Evolutionary conservation across 371 early-diverging fungal species (phyloP).

Genomic region (Smittium culicis): DNA sequence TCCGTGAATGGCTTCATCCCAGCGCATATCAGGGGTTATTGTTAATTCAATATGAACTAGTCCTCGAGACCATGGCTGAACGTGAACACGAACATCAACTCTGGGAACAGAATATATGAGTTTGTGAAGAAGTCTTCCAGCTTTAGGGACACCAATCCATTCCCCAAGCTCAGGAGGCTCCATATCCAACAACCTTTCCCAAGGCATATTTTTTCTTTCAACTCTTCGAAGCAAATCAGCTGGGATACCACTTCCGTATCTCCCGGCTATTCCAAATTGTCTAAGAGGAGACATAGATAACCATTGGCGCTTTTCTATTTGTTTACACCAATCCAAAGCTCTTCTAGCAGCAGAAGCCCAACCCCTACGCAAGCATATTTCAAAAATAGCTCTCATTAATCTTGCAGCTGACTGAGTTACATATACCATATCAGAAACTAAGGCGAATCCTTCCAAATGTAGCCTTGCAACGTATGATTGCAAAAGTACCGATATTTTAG

Average conservation of each 20-base stretch:
- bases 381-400: constrained; percentile 90
- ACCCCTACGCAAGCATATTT: constrained; percentile 83
- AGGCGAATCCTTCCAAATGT: constrained; percentile 81
- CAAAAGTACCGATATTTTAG: constrained; percentile 89
- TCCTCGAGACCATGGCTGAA: constrained; percentile 84
- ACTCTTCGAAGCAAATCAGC: constrained; percentile 71
- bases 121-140: constrained; percentile 73
- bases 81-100: constrained; percentile 70
- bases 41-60: constrained; percentile 76
- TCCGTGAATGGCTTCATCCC: constrained; percentile 77
- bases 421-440: constrained; percentile 90
- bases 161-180: constrained; percentile 85
- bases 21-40: constrained; percentile 83
- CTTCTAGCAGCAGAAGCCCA: constrained; percentile 84
- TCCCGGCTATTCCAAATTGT: constrained; percentile 38
- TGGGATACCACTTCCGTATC: constrained; percentile 38
- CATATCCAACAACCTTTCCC: constrained; percentile 85
- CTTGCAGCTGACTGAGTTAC: constrained; percentile 91
- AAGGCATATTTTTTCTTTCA: constrained; percentile 87
- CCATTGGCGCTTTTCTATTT: constrained; percentile 88
- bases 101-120: constrained; percentile 86
- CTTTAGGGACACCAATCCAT: constrained; percentile 71
- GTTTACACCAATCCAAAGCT: constrained; percentile 78
- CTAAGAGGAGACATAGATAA: constrained; percentile 84
- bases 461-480: constrained; percentile 89